Evolutionary conservation across 306 rosid genomes (phyloP), one percentile per base, ranked within the genome.

Genomic region (Arachis hypogaea): DNA sequence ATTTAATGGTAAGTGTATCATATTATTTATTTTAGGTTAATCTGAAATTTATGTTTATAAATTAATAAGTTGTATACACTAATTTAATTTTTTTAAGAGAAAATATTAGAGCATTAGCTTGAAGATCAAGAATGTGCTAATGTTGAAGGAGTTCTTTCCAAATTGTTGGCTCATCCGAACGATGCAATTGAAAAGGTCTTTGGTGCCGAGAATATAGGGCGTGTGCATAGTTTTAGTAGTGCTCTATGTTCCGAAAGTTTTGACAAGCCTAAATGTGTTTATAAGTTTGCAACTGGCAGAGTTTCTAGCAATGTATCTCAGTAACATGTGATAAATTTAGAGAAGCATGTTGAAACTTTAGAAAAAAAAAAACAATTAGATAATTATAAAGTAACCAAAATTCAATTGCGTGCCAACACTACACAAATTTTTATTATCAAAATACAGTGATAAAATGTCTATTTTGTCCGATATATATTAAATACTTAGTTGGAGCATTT

Each of bases 51-150:
- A 22, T 22, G 22, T 22, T 22, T 22, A 22, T 22, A 22, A 22
- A 22, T 22, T 22, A 22, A 22, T 22, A 22, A 1, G 22, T 22
- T 22, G 22, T 22, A 22, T 22, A 22, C 1, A 22, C 22, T 22
- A 22, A 22, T 22, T 22, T 22, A 22, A 22, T 22, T 22, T 22
- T 22, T 22, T 22, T 22, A 22, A 1, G 22, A 22, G 22, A 22
- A 22, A 22, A 22, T 22, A 22, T 22, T 22, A 30, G 43, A 49
- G 57, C 7, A 12, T 10, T 33, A 11, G 50, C 9, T 7, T 67
- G 28, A 46, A 66, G 59, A 66, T 30, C 44, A 67, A 67, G 60
- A 49, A 33, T n/a, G 30, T 22, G 58, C 12, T 29, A 11, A 45
- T 3, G 30, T 45, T 6, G 7, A 16, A 29, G 59, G 29, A 49